phyloP scores from a whole-genome alignment of 2,329 filamentous ascomycete genomes.

The Aspergillus sp. region DNA sequence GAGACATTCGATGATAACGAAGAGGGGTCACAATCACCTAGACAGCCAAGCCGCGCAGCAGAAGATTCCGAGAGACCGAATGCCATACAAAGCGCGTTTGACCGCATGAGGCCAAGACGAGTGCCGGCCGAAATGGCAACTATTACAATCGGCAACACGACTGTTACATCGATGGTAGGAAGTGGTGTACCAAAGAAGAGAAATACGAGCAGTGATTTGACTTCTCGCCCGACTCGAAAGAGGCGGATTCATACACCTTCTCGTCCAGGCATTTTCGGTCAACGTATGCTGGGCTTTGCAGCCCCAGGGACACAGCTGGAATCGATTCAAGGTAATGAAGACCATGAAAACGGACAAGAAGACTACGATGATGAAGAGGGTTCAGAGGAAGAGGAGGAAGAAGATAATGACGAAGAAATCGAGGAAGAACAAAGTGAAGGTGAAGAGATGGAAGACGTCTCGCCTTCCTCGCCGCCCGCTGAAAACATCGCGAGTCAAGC shows the following conservation, averaged over 20 bases:
- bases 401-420: slow-evolving; percentile 31
- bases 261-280: slow-evolving; percentile 46
- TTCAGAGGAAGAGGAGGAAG: slow-evolving; percentile 28
- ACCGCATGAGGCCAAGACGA: slow-evolving; percentile 68
- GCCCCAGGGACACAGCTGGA: slow-evolving; percentile 56
- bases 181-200: slow-evolving; percentile 50
- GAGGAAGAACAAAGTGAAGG: slow-evolving; percentile 18
- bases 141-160: slow-evolving; percentile 73
- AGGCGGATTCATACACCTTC: slow-evolving; percentile 44
- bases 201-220: slow-evolving; percentile 31
- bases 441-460: slow-evolving; percentile 22
- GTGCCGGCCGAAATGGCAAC: slow-evolving; percentile 68
- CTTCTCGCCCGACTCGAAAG: slow-evolving; percentile 39
- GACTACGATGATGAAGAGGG: slow-evolving; percentile 23
- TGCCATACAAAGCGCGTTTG: slow-evolving; percentile 64
- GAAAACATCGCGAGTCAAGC: slow-evolving; percentile 22
- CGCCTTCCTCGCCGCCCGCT: slow-evolving; percentile 20
- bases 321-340: slow-evolving; percentile 22
- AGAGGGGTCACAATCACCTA: slow-evolving; percentile 7
- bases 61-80: slow-evolving; percentile 42
- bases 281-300: slow-evolving; percentile 57
- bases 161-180: slow-evolving; percentile 68
- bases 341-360: slow-evolving; percentile 32
- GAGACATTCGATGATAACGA: slow-evolving; percentile 15
- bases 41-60: background rate